Percentiles rank a stretch among this genome's conserved stretches.
phyloP scores from a whole-genome alignment of 2,329 filamentous ascomycete genomes.

The Diaporthe vaccinii region DNA sequence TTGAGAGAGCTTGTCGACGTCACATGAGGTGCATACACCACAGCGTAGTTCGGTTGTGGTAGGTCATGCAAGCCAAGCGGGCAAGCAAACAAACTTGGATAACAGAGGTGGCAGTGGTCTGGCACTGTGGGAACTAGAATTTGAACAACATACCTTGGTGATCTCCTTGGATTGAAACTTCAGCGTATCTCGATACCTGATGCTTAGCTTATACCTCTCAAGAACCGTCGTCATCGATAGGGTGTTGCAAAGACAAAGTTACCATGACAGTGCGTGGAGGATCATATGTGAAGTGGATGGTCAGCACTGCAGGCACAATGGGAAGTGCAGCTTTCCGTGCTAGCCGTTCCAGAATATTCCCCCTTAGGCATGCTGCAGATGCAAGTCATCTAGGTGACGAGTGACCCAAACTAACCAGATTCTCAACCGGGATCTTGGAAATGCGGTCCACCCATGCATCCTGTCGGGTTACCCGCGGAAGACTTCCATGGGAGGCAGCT shows the following conservation, averaged over 20 bases:
- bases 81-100: conserved; percentile 27
- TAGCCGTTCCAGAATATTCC: background rate
- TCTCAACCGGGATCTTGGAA: conserved; percentile 21
- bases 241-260: background rate
- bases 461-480: background rate
- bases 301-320: background rate
- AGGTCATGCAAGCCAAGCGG: conserved; percentile 29
- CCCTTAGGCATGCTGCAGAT: conserved; percentile 20
- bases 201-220: background rate
- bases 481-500: background rate
- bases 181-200: background rate
- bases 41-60: background rate
- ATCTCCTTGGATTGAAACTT: too few relatives aligned
- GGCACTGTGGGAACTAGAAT: background rate
- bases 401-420: background rate
- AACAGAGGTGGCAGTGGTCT: background rate
- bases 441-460: background rate
- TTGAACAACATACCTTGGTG: background rate
- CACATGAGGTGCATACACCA: conserved; percentile 8
- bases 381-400: conserved; percentile 7
- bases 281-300: background rate
- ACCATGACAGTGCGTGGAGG: background rate
- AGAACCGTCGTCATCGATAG: background rate
- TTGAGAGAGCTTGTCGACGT: background rate
- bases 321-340: conserved; percentile 22